A percentile compares a stretch with the other conserved stretches of the same genome.
Conservation (phyloP, 306 rosid species). For the Castanopsis chinensis region DNA sequence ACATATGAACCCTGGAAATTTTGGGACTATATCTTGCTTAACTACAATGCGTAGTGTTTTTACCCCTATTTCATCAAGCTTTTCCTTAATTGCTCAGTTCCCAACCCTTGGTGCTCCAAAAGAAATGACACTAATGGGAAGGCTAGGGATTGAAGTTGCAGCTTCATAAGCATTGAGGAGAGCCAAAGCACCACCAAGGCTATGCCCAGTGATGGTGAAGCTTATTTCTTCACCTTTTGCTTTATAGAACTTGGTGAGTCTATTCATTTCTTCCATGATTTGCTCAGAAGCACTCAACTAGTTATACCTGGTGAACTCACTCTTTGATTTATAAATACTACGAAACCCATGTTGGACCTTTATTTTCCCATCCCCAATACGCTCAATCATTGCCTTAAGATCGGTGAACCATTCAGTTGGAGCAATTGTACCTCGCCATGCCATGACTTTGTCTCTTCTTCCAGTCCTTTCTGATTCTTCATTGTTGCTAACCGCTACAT, state of each 20-base stretch:
- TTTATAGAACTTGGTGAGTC: conserved; percentile 28
- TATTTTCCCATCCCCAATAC: conserved; percentile 36
- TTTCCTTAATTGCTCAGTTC: conserved; percentile 52
- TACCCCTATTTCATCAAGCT: conserved; percentile 45
- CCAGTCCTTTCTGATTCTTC: conserved; percentile 54
- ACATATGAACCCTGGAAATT: conserved; percentile 42
- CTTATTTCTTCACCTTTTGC: conserved; percentile 55
- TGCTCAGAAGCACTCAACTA: conserved; percentile 69
- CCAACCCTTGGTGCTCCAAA: conserved; percentile 80
- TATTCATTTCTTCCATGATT: conserved; percentile 44
- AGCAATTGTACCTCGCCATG: conserved; percentile 65
- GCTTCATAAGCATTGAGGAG: conserved; percentile 65
- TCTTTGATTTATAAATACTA: conserved; percentile 52
- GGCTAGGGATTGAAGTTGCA: conserved; percentile 23
- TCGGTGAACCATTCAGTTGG: conserved; percentile 51
- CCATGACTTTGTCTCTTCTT: conserved; percentile 51
- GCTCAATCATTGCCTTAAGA: conserved; percentile 30
- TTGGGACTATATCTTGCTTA: conserved; percentile 58
- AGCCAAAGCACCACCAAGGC: conserved; percentile 75
- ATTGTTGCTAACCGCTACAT: conserved; percentile 47
- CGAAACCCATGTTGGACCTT: conserved; percentile 69
- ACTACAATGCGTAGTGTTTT: conserved; percentile 42
- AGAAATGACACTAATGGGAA: conserved; percentile 53
- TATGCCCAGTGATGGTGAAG: conserved; percentile 69
- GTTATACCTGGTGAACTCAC: conserved; percentile 49